These are phyloP conservation scores for Geosmithia flava DNA, from an alignment of 2,329 filamentous ascomycete genomes.

Conservation along the genomic window DNA sequence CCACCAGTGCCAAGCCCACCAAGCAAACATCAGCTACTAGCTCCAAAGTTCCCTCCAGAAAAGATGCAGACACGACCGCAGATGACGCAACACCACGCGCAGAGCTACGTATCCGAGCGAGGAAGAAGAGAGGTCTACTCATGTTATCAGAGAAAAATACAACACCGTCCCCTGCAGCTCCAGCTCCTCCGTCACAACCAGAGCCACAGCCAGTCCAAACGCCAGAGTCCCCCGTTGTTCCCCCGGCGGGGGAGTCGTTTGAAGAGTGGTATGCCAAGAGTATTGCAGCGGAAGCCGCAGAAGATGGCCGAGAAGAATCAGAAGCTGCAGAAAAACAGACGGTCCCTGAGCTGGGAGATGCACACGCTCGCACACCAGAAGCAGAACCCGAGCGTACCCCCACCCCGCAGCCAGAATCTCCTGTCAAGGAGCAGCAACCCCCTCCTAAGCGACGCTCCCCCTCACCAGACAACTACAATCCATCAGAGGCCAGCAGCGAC, in stretches of 20 bases:
- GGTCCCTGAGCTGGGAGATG: no score
- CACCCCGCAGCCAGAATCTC: background rate
- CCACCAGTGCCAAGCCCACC: background rate
- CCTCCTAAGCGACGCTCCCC: background rate
- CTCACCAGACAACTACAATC: background rate
- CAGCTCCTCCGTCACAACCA: background rate
- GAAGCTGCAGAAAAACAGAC: background rate
- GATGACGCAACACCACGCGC: conserved; percentile 19
- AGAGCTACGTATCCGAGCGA: conserved; percentile 32
- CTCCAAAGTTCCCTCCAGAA: background rate
- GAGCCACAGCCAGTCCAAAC: background rate
- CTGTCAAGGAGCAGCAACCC: background rate
- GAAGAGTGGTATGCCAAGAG: conserved; percentile 3
- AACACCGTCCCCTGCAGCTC: background rate
- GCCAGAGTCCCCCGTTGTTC: no score
- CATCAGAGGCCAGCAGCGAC: background rate
- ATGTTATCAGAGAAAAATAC: conserved; percentile 26
- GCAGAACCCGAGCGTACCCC: background rate
- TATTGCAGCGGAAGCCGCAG: background rate
- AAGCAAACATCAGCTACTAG: background rate
- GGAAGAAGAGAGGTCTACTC: conserved; percentile 33
- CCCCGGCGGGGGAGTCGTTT: background rate
- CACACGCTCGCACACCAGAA: no score
- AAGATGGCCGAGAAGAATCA: background rate
- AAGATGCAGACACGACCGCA: background rate